Base-by-base conservation (phyloP, 495 filamentous ascomycete genomes). In the Chlorociboria aeruginascens region DNA sequence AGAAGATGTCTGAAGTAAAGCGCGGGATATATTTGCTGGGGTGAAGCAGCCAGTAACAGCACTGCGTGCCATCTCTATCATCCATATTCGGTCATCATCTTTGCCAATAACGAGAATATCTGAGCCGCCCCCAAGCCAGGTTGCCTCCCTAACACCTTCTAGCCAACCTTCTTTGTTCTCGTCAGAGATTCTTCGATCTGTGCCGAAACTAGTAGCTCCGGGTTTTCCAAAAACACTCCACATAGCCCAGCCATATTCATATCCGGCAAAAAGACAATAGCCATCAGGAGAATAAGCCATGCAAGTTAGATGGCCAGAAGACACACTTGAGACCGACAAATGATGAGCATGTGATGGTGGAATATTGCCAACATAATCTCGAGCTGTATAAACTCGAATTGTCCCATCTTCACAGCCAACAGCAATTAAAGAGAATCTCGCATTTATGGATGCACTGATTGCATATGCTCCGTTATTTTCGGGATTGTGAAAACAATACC, bases 141-240 rank as follows among this genome's bases (percentile, higher is more conserved):
- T 79, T 9, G 78, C 87, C 51, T 84, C 76, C 9, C 66, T 72
- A 10, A 92, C 69, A 6, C 90, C 87, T 3, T 68, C 73, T 35
- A 97, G 68, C 83, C 89, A 95, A 40, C 76, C 69, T 60, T 99
- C 93, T 25, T 63, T 66, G 47, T 63, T 50, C 11, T 50, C 51
- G 25, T 73, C 65, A 6, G 82, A 74, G n/a, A 86, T 69, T 13
- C 66, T 63, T 11, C 65, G 64, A 55, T 95, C 84, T 3, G 78
- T 69, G 10, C 70, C 66, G 59, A 96, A 97, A 59, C 86, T 95
- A 49, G 74, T 85, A 14, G 80, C 83, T 10, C 85, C 78, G 3
- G 81, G 74, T 62, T 95, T 96, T 14, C 93, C 93, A 63, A 89
- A 99, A 6, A 96, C 93, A 62, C 90, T 96, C 89, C 89, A 97